Evolutionary conservation across 1,284 basidiomycete genomes (phyloP), one percentile per base, ranked within the genome.

Genomic region (Laetiporus sulphureus): DNA sequence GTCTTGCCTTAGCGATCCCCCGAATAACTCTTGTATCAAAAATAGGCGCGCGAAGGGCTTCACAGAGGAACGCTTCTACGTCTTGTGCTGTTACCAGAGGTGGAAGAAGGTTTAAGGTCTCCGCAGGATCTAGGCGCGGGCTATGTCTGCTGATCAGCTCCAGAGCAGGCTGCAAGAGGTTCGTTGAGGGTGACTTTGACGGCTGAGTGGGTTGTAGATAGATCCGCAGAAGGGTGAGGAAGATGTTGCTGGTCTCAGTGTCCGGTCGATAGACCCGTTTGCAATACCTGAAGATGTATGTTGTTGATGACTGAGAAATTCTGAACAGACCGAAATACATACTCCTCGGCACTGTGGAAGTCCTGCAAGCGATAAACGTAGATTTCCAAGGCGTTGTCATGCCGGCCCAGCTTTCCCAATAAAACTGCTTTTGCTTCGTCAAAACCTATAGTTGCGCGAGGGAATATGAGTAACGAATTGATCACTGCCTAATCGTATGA

Each of bases 361-460:
- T 95, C 88, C 25, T 81, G 72, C 21, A 97, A 69, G 33, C 80
- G 78, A 57, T 95, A 86, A 1, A 94, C 92, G 60, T 98, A 98
- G 20, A 96, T 78, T 56, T 91, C 85, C 19, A 99, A 75, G 0
- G 95, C 95, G 46, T 85, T 89, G 52, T 95, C 90, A 55, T 99
- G 93, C 45, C 90, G 81, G 0, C 90, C 91, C 46, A 98, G 72
- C 16, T 88, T 77, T 3, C 95, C 96, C 3, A 98, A 69, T 3
- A 99, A 71, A 42, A 95, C 79, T 0, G 96, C 95, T 29, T 92
- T 80, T 1, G 90, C 91, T 59, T 95, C 89, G 45, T 77, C 89
- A 37, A 93, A 69, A 50, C 90, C 90, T 54, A 4, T 31, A 27
- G 8, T 33, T 8, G 7, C 8, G 8, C 15, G 10, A 31, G 19